Base-by-base conservation (phyloP, 192 early-diverging fungal genomes). In the Backusella parvicylindrica region DNA sequence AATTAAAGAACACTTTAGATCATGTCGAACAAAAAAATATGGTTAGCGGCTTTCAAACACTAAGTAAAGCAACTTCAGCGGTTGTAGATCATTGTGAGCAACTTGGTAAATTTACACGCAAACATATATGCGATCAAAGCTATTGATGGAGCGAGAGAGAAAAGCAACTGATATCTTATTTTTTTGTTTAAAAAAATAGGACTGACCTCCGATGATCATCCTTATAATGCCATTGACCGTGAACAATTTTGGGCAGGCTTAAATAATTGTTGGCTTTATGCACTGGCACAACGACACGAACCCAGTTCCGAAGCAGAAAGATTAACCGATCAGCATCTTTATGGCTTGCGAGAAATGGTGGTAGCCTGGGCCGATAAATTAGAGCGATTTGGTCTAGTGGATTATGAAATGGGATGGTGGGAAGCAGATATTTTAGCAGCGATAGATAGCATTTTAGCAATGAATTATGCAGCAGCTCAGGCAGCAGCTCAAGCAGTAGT, bases 351-450 rank as follows among this genome's bases (percentile, higher is more conserved):
- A 66, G 80, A 86, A 63, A 86, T 79, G 28, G 86, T 94, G 5
- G 84, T 89, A 64, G 74, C 81, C 3, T 95, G 94, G 94, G 88
- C 86, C 2, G 88, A 94, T 75, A 77, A 81, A 18, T 77, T 95
- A 70, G 89, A 91, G 66, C 82, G 86, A 71, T 95, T 84, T 84
- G 93, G 94, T 1, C 76, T 95, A 67, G 92, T 95, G 26, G 92
- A 95, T 75, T 95, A 94, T 79, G 92, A 95, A 68, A 86, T 94
- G 81, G 94, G 93, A 26, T 90, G 92, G 64, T 94, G 91, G 90
- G 93, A 92, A 72, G 81, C 86, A 32, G 91, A 92, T 40, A 92
- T 95, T 70, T 75, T 92, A 47, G 87, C 91, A 49, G 87, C 91
- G 13, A 82, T 94, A 30, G 85, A 89, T 64, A 75, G 73, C 9